Evolutionary conservation across 2,329 filamentous ascomycete genomes (phyloP).

Genomic region (Xylaria digitata): DNA sequence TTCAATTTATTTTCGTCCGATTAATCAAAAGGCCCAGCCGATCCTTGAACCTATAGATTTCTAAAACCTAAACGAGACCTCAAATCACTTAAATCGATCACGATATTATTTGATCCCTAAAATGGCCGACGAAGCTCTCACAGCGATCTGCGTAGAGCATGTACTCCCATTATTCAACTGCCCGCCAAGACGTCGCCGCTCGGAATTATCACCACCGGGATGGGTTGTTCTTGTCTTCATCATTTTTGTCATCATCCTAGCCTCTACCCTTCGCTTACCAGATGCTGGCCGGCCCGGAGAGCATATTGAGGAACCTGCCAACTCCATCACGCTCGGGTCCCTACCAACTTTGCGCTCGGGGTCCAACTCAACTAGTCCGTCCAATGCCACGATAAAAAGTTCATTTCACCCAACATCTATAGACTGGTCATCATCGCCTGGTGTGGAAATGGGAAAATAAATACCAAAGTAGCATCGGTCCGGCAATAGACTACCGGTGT

Average conservation of each 20-base stretch:
- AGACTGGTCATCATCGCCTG: not conserved
- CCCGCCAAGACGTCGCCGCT: not conserved
- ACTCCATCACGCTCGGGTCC: not conserved
- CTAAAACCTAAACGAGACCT: too few relatives aligned
- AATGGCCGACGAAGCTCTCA: not conserved
- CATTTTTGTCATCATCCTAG: not conserved
- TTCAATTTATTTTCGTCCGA: not conserved
- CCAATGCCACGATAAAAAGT: not conserved
- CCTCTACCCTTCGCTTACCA: too few relatives aligned
- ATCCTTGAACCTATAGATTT: too few relatives aligned
- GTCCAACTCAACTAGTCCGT: not conserved
- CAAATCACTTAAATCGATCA: not conserved
- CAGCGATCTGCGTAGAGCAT: not conserved
- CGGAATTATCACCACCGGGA: not conserved
- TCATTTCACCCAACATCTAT: not conserved
- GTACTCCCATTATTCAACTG: slow-evolving; percentile 5
- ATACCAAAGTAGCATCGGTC: not conserved
- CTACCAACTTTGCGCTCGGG: not conserved
- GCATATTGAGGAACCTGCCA: not conserved
- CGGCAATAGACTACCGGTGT: not conserved
- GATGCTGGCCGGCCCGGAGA: not conserved
- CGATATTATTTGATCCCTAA: not conserved
- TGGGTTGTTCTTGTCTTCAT: not conserved
- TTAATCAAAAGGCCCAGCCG: too few relatives aligned
- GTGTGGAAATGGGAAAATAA: too few relatives aligned